Percentiles rank a stretch among this genome's conserved stretches.
These are phyloP conservation scores for Athelia sp. DNA, from an alignment of 1,284 basidiomycete species.

Conservation along the genomic window DNA sequence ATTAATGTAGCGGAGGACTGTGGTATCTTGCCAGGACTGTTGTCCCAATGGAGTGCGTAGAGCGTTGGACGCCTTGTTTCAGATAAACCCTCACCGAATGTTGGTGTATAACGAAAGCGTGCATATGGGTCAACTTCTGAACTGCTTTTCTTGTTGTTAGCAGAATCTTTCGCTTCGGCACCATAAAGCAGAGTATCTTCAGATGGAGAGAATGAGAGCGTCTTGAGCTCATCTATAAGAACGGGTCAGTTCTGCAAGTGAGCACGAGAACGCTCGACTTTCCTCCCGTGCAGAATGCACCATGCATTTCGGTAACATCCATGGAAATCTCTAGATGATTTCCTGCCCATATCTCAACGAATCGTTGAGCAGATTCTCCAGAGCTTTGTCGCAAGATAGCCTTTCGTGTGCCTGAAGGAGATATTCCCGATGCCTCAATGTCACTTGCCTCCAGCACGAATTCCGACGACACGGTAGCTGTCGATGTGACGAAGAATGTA, in stretches of 20 bases:
- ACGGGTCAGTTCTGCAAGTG: not conserved
- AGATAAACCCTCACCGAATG: constrained; percentile 51
- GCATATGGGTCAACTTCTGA: constrained; percentile 32
- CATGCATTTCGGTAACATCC: constrained; percentile 58
- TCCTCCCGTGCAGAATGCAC: constrained; percentile 62
- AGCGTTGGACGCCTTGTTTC: constrained; percentile 45
- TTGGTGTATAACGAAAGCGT: constrained; percentile 48
- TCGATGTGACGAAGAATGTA: constrained; percentile 28
- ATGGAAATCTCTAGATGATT: constrained; percentile 34
- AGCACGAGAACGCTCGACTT: constrained; percentile 3
- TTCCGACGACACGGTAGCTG: constrained; percentile 17
- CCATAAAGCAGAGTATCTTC: constrained; percentile 50
- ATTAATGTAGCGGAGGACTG: not conserved
- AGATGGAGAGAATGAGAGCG: constrained; percentile 45
- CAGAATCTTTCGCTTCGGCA: constrained; percentile 45
- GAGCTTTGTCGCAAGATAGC: constrained; percentile 43
- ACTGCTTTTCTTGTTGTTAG: constrained; percentile 18
- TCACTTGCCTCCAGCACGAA: constrained; percentile 33
- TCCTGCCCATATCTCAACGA: constrained; percentile 58
- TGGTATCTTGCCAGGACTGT: not conserved
- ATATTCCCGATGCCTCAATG: constrained; percentile 35
- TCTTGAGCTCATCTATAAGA: constrained; percentile 40
- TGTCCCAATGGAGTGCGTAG: constrained; percentile 45
- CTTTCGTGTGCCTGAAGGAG: constrained; percentile 37
- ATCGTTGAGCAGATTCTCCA: constrained; percentile 36